These are phyloP conservation scores for Salvia hispanica DNA, from an alignment of 257 asterid species.

Conservation along the genomic window DNA sequence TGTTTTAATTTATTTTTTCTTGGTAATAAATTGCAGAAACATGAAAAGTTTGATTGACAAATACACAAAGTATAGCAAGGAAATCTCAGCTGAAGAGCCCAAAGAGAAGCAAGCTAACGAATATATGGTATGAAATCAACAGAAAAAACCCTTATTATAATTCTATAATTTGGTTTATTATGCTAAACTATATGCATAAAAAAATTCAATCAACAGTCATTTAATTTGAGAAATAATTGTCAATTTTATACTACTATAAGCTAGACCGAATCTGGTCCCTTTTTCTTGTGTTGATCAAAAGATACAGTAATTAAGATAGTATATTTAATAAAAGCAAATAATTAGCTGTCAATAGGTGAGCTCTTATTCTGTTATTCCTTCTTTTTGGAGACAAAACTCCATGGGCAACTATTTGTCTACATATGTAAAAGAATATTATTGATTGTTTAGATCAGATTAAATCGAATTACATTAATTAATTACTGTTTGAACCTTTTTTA, in stretches of 20 bases:
- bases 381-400: conserved; percentile 49
- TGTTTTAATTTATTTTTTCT: not conserved
- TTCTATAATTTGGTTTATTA: not conserved
- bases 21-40: conserved; percentile 40
- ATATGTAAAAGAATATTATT: not conserved
- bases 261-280: conserved; percentile 57
- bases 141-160: not conserved
- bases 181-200: not conserved
- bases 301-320: conserved; percentile 5
- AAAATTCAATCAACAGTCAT: not conserved
- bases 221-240: too few species aligned
- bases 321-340: conserved; percentile 14
- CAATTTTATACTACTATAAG: not conserved
- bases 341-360: conserved; percentile 15
- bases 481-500: not conserved
- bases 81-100: conserved; percentile 36
- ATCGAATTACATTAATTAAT: not conserved
- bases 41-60: conserved; percentile 81
- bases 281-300: conserved; percentile 26
- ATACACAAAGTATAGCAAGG: conserved; percentile 57
- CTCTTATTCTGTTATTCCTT: conserved; percentile 21
- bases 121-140: conserved; percentile 31
- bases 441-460: not conserved
- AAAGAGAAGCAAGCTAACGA: conserved; percentile 37
- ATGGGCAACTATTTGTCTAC: conserved; percentile 19